A percentile compares a stretch with the other conserved stretches of the same genome.
Evolutionary conservation across 108 stramenopile species (phyloP).

Genomic region (Chaetoceros tenuissimus): DNA sequence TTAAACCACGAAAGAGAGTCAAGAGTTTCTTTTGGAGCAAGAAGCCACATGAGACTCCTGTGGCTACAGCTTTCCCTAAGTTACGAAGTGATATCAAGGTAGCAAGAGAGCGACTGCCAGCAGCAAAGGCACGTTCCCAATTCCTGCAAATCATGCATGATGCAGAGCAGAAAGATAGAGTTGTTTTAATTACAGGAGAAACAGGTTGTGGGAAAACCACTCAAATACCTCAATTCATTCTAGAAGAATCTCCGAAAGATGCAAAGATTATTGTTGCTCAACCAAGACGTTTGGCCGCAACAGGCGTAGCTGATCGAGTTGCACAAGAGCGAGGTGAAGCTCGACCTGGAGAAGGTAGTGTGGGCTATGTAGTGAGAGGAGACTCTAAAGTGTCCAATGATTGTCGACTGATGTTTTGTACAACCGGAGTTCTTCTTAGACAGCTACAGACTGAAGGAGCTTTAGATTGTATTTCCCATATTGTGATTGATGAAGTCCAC

Average conservation of each 20-base stretch:
- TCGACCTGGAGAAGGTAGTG: slow-evolving; percentile 50
- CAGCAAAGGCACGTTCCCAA: slow-evolving; percentile 43
- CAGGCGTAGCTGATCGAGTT: slow-evolving; percentile 88
- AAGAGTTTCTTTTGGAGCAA: slow-evolving; percentile 58
- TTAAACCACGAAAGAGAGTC: slow-evolving; percentile 27
- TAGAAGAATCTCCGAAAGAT: slow-evolving; percentile 66
- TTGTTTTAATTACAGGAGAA: slow-evolving; percentile 76
- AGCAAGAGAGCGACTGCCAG: slow-evolving; percentile 61
- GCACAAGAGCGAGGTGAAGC: slow-evolving; percentile 85
- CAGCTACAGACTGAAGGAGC: slow-evolving; percentile 80
- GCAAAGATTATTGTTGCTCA: slow-evolving; percentile 92
- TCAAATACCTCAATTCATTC: slow-evolving; percentile 90
- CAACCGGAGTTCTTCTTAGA: slow-evolving; percentile 94
- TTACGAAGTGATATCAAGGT: slow-evolving; percentile 23
- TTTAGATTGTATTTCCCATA: slow-evolving; percentile 76
- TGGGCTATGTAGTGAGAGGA: slow-evolving; percentile 91
- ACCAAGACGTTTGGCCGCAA: slow-evolving; percentile 91
- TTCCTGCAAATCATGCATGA: slow-evolving; percentile 45
- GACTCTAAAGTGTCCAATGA: slow-evolving; percentile 52
- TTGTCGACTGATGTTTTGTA: slow-evolving; percentile 91
- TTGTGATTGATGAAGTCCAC: slow-evolving; percentile 96
- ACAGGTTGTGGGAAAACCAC: slow-evolving; percentile 86
- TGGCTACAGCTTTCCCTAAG: slow-evolving; percentile 51
- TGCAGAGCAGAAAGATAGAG: slow-evolving; percentile 40
- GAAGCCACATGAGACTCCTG: slow-evolving; percentile 42